phyloP scores from a whole-genome alignment of 352 stramenopile genomes.

The Phytophthora meadii region DNA sequence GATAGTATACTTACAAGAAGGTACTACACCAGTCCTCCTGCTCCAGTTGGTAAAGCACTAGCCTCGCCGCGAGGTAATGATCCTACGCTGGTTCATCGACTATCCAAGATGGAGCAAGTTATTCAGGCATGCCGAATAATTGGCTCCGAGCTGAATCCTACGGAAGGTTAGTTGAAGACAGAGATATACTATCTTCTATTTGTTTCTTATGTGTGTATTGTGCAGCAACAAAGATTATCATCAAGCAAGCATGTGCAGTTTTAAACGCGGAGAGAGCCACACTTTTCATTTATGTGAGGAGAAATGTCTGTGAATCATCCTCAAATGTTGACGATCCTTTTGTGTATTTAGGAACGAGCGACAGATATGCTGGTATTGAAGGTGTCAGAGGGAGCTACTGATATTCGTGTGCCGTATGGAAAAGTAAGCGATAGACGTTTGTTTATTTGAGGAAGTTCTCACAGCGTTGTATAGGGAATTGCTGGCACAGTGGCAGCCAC shows the following conservation, averaged over 20 bases:
- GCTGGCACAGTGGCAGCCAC: constrained; percentile 87
- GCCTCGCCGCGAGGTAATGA: constrained; percentile 35
- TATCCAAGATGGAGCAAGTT: constrained; percentile 79
- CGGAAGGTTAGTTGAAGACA: constrained; percentile 56
- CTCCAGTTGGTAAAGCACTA: neutral
- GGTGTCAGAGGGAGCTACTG: constrained; percentile 84
- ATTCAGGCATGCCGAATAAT: constrained; percentile 84
- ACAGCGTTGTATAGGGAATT: constrained; percentile 64
- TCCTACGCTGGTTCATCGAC: constrained; percentile 55
- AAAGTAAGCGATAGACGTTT: constrained; percentile 44
- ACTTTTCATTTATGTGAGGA: constrained; percentile 86
- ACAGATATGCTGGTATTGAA: constrained; percentile 86
- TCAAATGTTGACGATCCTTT: constrained; percentile 2
- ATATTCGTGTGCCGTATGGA: constrained; percentile 86
- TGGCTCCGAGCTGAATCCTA: constrained; percentile 76
- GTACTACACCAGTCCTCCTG: constrained; percentile 12
- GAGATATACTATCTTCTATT: too few relatives aligned
- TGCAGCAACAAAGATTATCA: constrained; percentile 82
- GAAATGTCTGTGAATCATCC: neutral
- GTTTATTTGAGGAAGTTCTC: neutral
- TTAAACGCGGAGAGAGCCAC: constrained; percentile 91
- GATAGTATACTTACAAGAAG: neutral
- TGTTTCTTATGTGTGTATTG: too few relatives aligned
- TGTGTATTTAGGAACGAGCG: constrained; percentile 56
- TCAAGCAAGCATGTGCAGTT: constrained; percentile 87